Evolutionary conservation across 306 rosid genomes (phyloP), one percentile per base, ranked within the genome.

Genomic region (Arachis hypogaea): DNA sequence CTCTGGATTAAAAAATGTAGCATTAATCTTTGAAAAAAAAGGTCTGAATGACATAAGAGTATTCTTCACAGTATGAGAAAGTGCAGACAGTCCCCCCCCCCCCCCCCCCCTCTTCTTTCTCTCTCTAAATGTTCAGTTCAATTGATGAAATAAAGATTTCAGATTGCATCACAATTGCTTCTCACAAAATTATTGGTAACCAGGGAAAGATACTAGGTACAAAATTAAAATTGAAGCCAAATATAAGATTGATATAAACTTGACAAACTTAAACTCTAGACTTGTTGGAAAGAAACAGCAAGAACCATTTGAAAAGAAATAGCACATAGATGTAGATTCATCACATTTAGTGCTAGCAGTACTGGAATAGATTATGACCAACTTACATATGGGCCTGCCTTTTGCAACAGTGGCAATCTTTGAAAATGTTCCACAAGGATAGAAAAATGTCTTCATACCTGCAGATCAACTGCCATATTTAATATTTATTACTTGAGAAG

Each of bases 351-450:
- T 65, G 63, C 40, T 40, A 18, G 66, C 55, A 50, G 55, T 11
- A 50, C 44, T 9, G 43, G 57, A 66, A 55, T 5, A 6, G 41
- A 79, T 47, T 43, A 47, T 49, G 61, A 78, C 8, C 6, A 78
- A 91, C 99, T 94, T 83, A 95, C 99, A 92, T 63, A 89, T 88
- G 73, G 85, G 90, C 83, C 93, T 90, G 88, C 87, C 81, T 11
- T 75, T 84, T 82, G 97, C 99, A 55, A 92, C 97, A 8, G 88
- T 78, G 33, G 98, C 93, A 77, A 95, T 95, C 88, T 80, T 95
- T 46, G 99, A 84, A 77, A 95, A 84, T 59, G 99, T 92, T 67
- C 98, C 99, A 55, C 99, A 95, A 77, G 99, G 99, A 71, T 69
- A 95, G 88, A 92, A 92, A 82, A 84, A 86, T 28, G 99, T 95